Base-by-base conservation (phyloP, 2,329 filamentous ascomycete genomes). In the Fusarium sp. region DNA sequence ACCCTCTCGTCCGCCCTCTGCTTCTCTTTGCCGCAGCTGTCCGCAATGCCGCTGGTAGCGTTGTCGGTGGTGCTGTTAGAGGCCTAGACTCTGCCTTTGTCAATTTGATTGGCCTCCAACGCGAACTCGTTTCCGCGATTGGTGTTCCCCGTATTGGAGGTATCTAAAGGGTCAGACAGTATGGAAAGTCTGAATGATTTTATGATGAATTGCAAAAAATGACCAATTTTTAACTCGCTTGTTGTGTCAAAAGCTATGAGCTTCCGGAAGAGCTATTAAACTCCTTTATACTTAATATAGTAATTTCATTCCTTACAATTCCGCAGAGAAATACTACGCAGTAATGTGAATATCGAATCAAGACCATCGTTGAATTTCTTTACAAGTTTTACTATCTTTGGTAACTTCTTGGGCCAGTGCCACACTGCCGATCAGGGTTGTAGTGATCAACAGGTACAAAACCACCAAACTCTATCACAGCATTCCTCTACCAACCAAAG, bases 1-100 rank as follows among this genome's bases (percentile, higher is more conserved):
- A 42, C 23, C 67, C 67, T 2, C 64, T 70, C 13, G 5, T 67
- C 4, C 23, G n/a, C 0, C 67, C 63, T 6, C 4, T 70, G 1
- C 1, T 54, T 4, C 11, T 45, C 40, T 49, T 70, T 1, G 30
- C 47, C 2, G 20, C 12, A 20, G 67, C 67, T 8, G 52, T 60
- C 0, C 18, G 37, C 37, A 31, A 20, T 3, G 55, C 20, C 9
- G 18, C 13, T 10, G 12, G 23, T 30, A 15, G 23, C 0, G 40
- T 31, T 1, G 20, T 4, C 6, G 20, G 15, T 8, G 57, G 28
- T 12, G n/a, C 26, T 11, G 23, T 65, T 16, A 46, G 28, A 4
- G 67, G 59, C 0, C 16, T 70, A 11, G 30, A 44, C 3, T 10
- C 18, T 18, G 67, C 52, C 10, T 26, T 58, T 7, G 3, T 8